These are phyloP conservation scores for Pilasporangium apinafurcum DNA, from an alignment of 352 stramenopile species.

Conservation along the genomic window DNA sequence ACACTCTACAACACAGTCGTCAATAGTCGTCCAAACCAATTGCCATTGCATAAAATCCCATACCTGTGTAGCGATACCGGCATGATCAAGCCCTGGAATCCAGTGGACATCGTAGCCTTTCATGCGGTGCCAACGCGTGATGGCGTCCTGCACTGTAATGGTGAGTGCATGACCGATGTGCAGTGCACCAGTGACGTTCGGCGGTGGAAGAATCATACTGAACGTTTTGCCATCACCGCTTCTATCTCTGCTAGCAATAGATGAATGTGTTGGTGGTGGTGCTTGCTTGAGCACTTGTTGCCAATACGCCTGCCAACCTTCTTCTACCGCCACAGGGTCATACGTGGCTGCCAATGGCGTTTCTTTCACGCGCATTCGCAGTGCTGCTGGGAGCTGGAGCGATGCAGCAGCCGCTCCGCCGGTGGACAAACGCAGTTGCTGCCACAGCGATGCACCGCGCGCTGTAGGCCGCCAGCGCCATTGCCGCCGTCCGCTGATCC, in stretches of 20 bases:
- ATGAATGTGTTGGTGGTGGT: no score
- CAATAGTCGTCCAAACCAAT: not conserved
- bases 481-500: not conserved
- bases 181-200: constrained; percentile 92
- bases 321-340: constrained; percentile 57
- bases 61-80: constrained; percentile 97
- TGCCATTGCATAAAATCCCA: not conserved
- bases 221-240: constrained; percentile 24
- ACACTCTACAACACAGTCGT: constrained; percentile 65
- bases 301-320: constrained; percentile 71
- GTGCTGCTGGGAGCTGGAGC: constrained; percentile 28
- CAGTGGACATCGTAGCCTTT: constrained; percentile 95
- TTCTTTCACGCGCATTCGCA: constrained; percentile 43
- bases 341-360: constrained; percentile 51
- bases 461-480: constrained; percentile 5
- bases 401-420: not conserved
- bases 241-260: no score
- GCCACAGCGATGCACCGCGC: constrained; percentile 5
- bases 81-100: constrained; percentile 97
- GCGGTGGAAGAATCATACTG: constrained; percentile 91
- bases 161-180: constrained; percentile 99
- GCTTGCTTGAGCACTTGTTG: constrained; percentile 39
- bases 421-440: not conserved
- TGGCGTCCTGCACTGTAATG: constrained; percentile 95
- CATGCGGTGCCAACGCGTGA: constrained; percentile 98